Base-by-base conservation (phyloP, 371 early-diverging fungal species). In the Umbelopsis sp. region DNA sequence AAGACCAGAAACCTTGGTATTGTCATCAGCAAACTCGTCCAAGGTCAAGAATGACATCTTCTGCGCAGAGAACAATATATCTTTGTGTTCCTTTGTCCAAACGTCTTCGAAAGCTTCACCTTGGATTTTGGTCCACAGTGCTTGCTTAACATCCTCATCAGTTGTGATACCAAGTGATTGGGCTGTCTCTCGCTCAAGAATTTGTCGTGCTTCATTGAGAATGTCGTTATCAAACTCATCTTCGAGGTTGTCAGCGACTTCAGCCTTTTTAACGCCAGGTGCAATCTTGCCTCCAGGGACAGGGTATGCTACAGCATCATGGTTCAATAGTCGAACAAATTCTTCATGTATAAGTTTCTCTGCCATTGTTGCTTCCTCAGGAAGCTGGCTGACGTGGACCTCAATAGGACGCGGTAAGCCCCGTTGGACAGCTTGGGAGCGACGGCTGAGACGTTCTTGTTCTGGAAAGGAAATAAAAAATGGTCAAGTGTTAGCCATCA, bases 341-440 rank as follows among this genome's bases (percentile, higher is more conserved):
- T 94, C 96, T 51, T 82, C 71, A 52, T 87, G 78, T 16, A 94
- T 84, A 75, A 95, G 63, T 4, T 68, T 37, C 51, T 72, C 63
- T 32, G 80, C 82, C n/a, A 63, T 66, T 4, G 65, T 64, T 22
- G 72, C 69, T 32, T 69, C 69, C 9, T 68, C 71, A 1, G 80
- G 66, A 48, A 72, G 52, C 25, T 74, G 70, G 16, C 46, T 29
- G 8, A 69, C 67, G 44, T 79, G 76, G 29, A 87, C 51, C 8
- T 67, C 63, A 8, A 83, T 67, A 1, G 97, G 97, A 11, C 97
- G 87, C 25, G 96, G 96, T 44, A 97, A 77, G 20, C 81, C 84
- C 1, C 85, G 84, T 78, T 94, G 92, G 9, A 96, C 89, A 29
- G 89, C 88, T 67, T 87, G 84, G 14, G 91, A 91, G 41, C 93